Base-by-base conservation (phyloP, 176 grass and related monocot species). In the Areca catechu region DNA sequence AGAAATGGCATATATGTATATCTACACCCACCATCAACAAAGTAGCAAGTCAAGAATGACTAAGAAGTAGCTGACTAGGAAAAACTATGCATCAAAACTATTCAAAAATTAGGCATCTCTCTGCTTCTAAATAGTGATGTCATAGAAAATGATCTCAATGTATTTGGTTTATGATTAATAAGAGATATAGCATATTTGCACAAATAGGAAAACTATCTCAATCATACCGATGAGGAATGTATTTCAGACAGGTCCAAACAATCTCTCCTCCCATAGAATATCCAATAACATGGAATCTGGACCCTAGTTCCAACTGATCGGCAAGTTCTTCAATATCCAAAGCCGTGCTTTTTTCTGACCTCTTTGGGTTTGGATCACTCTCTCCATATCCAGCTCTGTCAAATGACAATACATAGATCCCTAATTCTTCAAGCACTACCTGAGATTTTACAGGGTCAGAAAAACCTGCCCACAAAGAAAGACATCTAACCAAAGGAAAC, bases 321-420 rank as follows among this genome's bases (percentile, higher is more conserved):
- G 81, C 82, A 16, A 95, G 75, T 34, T 95, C 89, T 69, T 89
- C 72, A 15, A 95, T 77, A 62, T 89, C 89, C 24, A 85, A 15
- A 24, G 85, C 89, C 51, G 81, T 81, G 19, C 76, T 70, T 63
- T 89, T 89, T 18, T 88, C 89, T 52, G 67, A 48, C 63, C 78
- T 57, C 16, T 63, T 71, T 49, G 89, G 75, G 65, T 89, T 89
- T 7, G 81, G 89, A 67, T 89, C 89, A 50, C 89, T 95, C 74
- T 89, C 85, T 63, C 89, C 78, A 52, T 89, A 95, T 24, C 89
- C 85, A 29, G 85, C 75, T 70, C 89, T 80, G 49, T 95, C 89
- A 37, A 78, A 95, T 56, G 77, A 83, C 56, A 95, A 27, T 51
- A 89, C 62, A 72, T 95, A 95, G 63, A 89, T 79, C 37, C 74